Conservation (phyloP, 805 yeast species). For the Hemisphaericaspora nanyangensis region DNA sequence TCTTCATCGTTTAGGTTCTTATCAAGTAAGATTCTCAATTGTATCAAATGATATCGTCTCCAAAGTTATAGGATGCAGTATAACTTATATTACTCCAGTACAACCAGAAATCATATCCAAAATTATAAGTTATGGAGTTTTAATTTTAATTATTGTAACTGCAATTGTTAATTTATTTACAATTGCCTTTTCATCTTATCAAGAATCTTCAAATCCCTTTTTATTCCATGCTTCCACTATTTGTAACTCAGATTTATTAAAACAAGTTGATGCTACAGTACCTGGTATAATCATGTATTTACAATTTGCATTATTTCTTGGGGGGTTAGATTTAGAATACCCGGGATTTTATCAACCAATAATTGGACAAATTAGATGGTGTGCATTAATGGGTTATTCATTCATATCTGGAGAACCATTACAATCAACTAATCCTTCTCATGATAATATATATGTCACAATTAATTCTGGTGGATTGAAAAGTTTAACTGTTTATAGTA, state of each 20-base stretch:
- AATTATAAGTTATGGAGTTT: constrained; percentile 36
- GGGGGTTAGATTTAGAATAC: constrained; percentile 50
- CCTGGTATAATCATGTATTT: constrained; percentile 48
- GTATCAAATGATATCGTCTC: constrained; percentile 36
- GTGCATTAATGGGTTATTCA: constrained; percentile 42
- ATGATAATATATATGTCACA: constrained; percentile 41
- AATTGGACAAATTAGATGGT: constrained; percentile 50
- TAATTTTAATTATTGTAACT: constrained; percentile 37
- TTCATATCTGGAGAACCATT: not conserved
- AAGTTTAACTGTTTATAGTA: constrained; percentile 29
- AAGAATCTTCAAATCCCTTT: constrained; percentile 54
- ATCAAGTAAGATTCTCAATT: constrained; percentile 37
- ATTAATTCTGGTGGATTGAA: constrained; percentile 39
- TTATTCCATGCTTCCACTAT: constrained; percentile 52
- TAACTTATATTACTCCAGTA: constrained; percentile 47
- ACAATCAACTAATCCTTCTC: not conserved
- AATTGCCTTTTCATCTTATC: constrained; percentile 50
- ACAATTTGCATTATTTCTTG: constrained; percentile 57
- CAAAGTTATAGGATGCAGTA: constrained; percentile 44
- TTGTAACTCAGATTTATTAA: constrained; percentile 53
- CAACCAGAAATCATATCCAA: constrained; percentile 25
- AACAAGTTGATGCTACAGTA: constrained; percentile 53
- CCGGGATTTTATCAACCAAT: constrained; percentile 64
- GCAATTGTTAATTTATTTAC: constrained; percentile 38
- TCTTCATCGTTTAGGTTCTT: constrained; percentile 43